phyloP scores from a whole-genome alignment of 169 alveolate genomes.

The Plasmodium relictum region DNA sequence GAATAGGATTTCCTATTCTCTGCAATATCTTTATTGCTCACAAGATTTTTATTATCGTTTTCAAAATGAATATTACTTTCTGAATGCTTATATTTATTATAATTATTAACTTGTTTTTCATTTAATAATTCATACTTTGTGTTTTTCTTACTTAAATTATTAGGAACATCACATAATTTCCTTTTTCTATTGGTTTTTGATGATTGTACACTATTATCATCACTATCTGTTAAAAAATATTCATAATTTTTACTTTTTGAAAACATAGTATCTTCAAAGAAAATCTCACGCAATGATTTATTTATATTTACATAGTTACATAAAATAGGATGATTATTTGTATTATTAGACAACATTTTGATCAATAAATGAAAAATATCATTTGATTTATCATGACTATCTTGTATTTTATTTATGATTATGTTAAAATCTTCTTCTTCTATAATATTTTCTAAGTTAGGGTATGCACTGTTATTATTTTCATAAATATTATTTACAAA shows the following conservation, averaged over 20 bases:
- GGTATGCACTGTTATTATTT: background rate
- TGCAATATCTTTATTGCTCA: background rate
- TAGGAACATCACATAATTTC: background rate
- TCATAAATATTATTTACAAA: constrained; percentile 23
- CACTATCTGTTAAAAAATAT: constrained; percentile 2
- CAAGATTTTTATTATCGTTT: no score
- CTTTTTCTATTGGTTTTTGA: constrained; percentile 23
- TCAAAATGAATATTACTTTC: background rate
- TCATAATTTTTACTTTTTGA: constrained; percentile 8
- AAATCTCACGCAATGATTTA: constrained; percentile 27
- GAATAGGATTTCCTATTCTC: background rate
- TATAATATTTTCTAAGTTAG: constrained; percentile 38
- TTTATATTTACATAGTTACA: constrained; percentile 59
- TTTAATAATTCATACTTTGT: constrained; percentile 22
- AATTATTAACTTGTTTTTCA: constrained; percentile 3
- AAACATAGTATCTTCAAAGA: constrained; percentile 21
- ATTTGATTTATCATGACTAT: constrained; percentile 64
- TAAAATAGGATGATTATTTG: background rate
- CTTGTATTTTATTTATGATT: constrained; percentile 28
- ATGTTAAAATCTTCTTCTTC: constrained; percentile 41
- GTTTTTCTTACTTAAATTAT: background rate
- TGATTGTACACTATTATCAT: background rate
- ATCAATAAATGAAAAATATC: constrained; percentile 47
- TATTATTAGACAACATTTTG: constrained; percentile 21
- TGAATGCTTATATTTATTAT: background rate